Conservation (phyloP, 2,329 filamentous ascomycete species). For the Phialophora tarda region DNA sequence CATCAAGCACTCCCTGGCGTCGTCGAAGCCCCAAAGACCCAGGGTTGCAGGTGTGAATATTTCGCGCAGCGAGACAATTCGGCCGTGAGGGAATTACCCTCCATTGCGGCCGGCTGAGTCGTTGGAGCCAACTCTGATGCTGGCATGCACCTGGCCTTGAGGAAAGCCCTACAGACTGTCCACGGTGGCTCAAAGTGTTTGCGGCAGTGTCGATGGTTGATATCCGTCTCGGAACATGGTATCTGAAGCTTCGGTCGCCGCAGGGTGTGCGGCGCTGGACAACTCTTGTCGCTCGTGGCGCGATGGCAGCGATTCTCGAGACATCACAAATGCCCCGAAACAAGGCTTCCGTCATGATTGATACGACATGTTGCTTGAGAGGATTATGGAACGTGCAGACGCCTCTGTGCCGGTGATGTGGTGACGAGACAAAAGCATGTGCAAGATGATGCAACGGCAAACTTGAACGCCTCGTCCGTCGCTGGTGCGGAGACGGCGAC, state of each 20-base stretch:
- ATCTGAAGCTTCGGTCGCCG: conserved; percentile 33
- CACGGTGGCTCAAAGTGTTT: neutral
- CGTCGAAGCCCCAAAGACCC: neutral
- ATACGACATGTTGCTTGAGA: conserved; percentile 23
- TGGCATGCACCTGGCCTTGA: neutral
- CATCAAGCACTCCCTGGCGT: neutral
- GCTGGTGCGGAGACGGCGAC: neutral
- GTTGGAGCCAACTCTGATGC: neutral
- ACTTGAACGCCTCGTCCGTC: neutral
- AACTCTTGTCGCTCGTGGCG: conserved; percentile 25
- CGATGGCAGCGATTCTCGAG: conserved; percentile 27
- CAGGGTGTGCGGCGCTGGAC: conserved; percentile 25
- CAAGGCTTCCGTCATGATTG: conserved; percentile 33
- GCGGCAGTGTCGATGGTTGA: conserved; percentile 5
- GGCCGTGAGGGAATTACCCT: neutral
- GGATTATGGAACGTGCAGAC: neutral
- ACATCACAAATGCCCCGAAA: conserved; percentile 35
- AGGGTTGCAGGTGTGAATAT: neutral
- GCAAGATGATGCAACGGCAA: conserved; percentile 27
- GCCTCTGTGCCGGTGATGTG: conserved; percentile 12
- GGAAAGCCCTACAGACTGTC: neutral
- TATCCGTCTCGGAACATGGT: conserved; percentile 39
- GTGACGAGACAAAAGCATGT: conserved; percentile 26
- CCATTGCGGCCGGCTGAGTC: neutral
- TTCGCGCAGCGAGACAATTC: neutral